Evolutionary conservation across 768 basidiomycete species (phyloP).

Genomic region (Lactarius deliciosus): DNA sequence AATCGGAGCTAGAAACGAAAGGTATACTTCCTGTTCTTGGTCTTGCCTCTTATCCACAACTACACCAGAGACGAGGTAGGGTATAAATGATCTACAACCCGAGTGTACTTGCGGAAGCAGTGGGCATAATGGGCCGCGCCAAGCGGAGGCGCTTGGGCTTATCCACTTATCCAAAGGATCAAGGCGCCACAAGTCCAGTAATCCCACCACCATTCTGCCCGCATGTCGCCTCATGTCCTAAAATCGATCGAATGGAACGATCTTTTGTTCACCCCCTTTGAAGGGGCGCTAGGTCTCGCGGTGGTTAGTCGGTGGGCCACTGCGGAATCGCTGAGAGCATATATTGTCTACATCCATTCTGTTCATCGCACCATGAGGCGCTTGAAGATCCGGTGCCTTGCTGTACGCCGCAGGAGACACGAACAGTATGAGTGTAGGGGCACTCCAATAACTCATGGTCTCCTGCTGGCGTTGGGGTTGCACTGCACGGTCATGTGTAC

Average conservation of each 20-base stretch:
- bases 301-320: not conserved
- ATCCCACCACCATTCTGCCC: not conserved
- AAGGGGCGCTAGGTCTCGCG: not conserved
- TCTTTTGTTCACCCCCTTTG: not conserved
- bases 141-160: not conserved
- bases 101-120: not conserved
- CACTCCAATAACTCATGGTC: conserved; percentile 1
- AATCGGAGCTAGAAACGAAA: not conserved
- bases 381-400: not conserved
- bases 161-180: not conserved
- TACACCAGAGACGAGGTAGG: not conserved
- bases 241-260: not conserved
- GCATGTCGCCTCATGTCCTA: not conserved
- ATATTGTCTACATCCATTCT: not conserved
- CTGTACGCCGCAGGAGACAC: not conserved
- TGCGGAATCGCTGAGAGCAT: not conserved
- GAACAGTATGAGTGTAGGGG: not conserved
- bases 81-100: not conserved
- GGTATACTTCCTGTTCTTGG: not conserved
- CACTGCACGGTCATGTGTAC: no score
- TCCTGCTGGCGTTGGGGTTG: not conserved
- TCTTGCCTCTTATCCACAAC: not conserved
- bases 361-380: not conserved
- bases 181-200: conserved; percentile 1
- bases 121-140: not conserved